These are phyloP conservation scores for Babesia bigemina DNA, from an alignment of 169 alveolate genomes.

Conservation along the genomic window DNA sequence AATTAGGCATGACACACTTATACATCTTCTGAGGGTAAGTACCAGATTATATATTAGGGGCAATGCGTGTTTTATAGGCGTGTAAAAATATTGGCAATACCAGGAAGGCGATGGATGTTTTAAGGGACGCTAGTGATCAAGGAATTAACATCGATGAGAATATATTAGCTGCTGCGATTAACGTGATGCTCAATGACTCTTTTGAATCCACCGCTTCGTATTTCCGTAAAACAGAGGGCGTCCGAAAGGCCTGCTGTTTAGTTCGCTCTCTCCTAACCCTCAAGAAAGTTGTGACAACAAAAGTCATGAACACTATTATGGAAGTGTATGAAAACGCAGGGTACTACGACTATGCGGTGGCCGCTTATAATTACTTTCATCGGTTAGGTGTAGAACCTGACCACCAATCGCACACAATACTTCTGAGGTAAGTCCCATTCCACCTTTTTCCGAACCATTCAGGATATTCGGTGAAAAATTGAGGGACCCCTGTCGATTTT, in stretches of 20 bases:
- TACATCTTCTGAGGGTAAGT: slow-evolving; percentile 35
- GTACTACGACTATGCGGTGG: slow-evolving; percentile 80
- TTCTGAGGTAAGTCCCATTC: slow-evolving; percentile 54
- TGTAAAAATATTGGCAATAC: slow-evolving; percentile 73
- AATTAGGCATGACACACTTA: slow-evolving; percentile 47
- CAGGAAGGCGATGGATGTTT: slow-evolving; percentile 69
- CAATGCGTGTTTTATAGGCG: slow-evolving; percentile 47
- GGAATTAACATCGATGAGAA: slow-evolving; percentile 54
- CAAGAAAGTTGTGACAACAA: neutral
- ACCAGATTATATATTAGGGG: neutral
- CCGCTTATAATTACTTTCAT: slow-evolving; percentile 75
- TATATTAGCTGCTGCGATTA: slow-evolving; percentile 55
- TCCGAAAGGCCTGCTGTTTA: slow-evolving; percentile 77
- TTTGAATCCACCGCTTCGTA: slow-evolving; percentile 25
- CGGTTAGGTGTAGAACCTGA: slow-evolving; percentile 67
- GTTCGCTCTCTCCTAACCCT: slow-evolving; percentile 61
- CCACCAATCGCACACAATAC: slow-evolving; percentile 49
- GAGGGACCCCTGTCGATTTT: slow-evolving; percentile 73
- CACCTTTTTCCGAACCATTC: neutral
- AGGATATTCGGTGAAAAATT: slow-evolving; percentile 60
- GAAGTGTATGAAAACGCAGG: slow-evolving; percentile 77
- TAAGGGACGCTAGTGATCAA: slow-evolving; percentile 53
- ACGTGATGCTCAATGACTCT: slow-evolving; percentile 70
- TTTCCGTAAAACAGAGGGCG: slow-evolving; percentile 54
- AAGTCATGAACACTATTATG: slow-evolving; percentile 75